Evolutionary conservation across 495 filamentous ascomycete species (phyloP).

Genomic region (Penicillium cinerascens): DNA sequence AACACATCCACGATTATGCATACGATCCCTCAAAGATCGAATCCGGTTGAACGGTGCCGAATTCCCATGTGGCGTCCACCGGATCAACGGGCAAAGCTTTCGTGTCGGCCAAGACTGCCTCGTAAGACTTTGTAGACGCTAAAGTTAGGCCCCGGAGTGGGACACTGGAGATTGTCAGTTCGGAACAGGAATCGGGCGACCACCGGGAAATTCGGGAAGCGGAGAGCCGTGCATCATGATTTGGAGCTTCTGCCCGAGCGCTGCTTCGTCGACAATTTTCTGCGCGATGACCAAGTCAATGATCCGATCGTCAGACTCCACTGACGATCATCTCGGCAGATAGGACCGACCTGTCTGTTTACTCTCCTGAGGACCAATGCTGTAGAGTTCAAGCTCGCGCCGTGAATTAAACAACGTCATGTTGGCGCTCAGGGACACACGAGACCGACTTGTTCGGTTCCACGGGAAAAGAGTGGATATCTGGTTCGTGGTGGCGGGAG

Average conservation of each 20-base stretch:
- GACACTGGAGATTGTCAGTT: constrained; percentile 11
- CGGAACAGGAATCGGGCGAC: constrained; percentile 13
- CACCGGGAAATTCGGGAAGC: constrained; percentile 8
- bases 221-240: constrained; percentile 10
- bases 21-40: background rate
- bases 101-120: constrained; percentile 16
- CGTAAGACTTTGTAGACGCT: constrained; percentile 24
- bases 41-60: background rate
- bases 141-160: constrained; percentile 21
- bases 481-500: constrained; percentile 1
- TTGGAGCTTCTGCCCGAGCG: constrained; percentile 1
- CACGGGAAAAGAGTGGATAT: constrained; percentile 3
- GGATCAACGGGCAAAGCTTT: constrained; percentile 2
- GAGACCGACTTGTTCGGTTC: constrained; percentile 2
- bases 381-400: constrained; percentile 3
- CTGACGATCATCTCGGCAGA: constrained; percentile 1
- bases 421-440: background rate
- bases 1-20: constrained; percentile 1
- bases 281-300: constrained; percentile 4
- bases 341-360: constrained; percentile 11
- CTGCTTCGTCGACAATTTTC: constrained; percentile 10
- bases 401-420: constrained; percentile 5
- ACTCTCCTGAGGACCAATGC: background rate
- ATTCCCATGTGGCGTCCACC: constrained; percentile 1
- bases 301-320: background rate